Evolutionary conservation across 2,329 filamentous ascomycete species (phyloP), one percentile per base, ranked within the genome.

Genomic region (Didymosphaeria variabile): DNA sequence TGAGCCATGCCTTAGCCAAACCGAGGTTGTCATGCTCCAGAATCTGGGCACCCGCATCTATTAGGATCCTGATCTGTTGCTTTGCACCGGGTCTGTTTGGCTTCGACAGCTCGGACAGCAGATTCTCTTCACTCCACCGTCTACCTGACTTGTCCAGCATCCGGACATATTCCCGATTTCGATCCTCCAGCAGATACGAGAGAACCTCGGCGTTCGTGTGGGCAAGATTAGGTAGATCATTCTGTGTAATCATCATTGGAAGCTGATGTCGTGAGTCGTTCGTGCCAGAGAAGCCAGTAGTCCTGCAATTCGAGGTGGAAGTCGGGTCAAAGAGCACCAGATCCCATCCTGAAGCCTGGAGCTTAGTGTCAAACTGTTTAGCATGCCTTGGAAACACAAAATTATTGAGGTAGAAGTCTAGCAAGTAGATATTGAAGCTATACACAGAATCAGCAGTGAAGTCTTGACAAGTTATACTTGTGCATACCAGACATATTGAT

Each of bases 221-320:
- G 0, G 76, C 68, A 0, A 91, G 79, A 0, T 79, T 73, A 0
- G 80, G 76, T 0, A 92, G 79, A 60, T 92, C 88, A 0, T 85
- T 75, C 55, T 92, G 89, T 21, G 79, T 72, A 21, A 92, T 86
- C 0, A 82, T 87, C n/a, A 87, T 72, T 0, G 90, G 90, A 0
- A 92, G 74, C 36, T 90, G 79, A 0, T 76, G 78, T 40, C 84
- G 81, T 21, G 85, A 87, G 68, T 92, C 90, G 47, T 91, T 92
- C 0, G 90, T 92, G 0, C 90, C 90, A 8, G 87, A 90, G 70
- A 93, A 93, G 0, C 90, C 90, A 0, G 89, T 91, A 0, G 88
- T 90, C 1, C 83, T 62, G 2, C 77, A 68, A 17, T 57, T 59
- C 1, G 40, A 31, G 3, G 59, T 31, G 4, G 44, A 60, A 19